Conservation (phyloP, 495 filamentous ascomycete genomes). For the Hapsidospora chrysogenum region DNA sequence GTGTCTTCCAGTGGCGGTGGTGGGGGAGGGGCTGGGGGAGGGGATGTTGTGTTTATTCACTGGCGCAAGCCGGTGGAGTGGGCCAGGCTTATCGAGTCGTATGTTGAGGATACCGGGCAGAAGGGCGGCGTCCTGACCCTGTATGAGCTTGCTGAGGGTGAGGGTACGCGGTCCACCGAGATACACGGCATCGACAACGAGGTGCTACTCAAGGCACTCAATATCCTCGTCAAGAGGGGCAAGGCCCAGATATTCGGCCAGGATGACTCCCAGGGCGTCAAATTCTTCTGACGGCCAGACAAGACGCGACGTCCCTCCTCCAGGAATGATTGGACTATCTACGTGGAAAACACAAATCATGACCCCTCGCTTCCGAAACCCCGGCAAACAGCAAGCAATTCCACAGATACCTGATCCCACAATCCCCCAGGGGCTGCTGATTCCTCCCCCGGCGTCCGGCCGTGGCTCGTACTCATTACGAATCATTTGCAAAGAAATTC, state of each 20-base stretch:
- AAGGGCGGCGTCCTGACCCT: conserved; percentile 29
- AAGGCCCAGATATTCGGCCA: conserved; percentile 86
- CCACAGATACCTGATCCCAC: too few species aligned
- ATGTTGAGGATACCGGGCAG: conserved; percentile 30
- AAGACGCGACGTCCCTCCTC: too few species aligned
- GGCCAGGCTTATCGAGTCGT: conserved; percentile 24
- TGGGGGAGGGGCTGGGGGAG: conserved; percentile 21
- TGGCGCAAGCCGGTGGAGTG: conserved; percentile 34
- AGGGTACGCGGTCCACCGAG: conserved; percentile 30
- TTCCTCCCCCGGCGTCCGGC: too few species aligned
- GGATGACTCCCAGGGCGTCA: conserved; percentile 77
- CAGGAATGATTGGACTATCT: too few species aligned
- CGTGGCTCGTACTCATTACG: too few species aligned
- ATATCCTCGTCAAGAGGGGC: conserved; percentile 67
- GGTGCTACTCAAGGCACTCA: conserved; percentile 59
- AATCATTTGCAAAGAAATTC: background rate
- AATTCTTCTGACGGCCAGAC: conserved; percentile 96
- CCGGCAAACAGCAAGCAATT: conserved; percentile 13
- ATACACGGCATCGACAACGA: conserved; percentile 80
- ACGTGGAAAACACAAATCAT: too few species aligned
- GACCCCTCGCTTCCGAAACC: conserved; percentile 4
- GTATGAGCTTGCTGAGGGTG: conserved; percentile 29
- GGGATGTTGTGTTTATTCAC: conserved; percentile 24
- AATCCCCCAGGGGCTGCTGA: too few species aligned
- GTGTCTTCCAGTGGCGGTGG: conserved; percentile 39